phyloP scores from a whole-genome alignment of 2,329 filamentous ascomycete genomes.

The Fusarium proliferatum region DNA sequence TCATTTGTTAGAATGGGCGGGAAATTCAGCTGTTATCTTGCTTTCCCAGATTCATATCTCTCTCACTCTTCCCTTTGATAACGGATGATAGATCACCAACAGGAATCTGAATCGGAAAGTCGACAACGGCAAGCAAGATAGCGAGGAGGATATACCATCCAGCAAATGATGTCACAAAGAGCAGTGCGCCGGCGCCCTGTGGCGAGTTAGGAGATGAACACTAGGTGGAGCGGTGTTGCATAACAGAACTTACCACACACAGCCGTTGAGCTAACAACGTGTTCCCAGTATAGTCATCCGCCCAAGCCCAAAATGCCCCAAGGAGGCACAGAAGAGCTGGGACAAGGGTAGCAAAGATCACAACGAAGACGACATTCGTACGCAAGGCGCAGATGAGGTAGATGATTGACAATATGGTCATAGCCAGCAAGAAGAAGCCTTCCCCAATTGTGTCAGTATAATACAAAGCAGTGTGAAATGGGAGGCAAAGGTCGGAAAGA shows the following conservation, averaged over 20 bases:
- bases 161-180: neutral
- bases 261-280: neutral
- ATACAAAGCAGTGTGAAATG: no score
- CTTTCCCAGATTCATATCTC: neutral
- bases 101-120: neutral
- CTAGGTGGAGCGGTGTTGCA: accelerated
- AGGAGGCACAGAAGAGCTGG: accelerated
- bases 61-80: neutral
- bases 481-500: neutral
- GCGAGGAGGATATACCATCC: neutral
- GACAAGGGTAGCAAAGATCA: neutral
- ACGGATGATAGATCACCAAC: neutral
- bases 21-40: neutral
- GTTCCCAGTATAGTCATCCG: neutral
- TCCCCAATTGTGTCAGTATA: accelerated
- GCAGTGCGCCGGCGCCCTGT: neutral
- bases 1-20: neutral
- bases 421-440: neutral
- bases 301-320: neutral
- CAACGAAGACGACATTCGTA: neutral
- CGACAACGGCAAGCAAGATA: neutral
- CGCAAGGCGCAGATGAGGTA: neutral
- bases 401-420: neutral
- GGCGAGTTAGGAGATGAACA: accelerated
- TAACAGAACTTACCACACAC: neutral